Evolutionary conservation across 225 moss, liverwort and hornwort genomes (phyloP).

Genomic region (Bryum argenteum): DNA sequence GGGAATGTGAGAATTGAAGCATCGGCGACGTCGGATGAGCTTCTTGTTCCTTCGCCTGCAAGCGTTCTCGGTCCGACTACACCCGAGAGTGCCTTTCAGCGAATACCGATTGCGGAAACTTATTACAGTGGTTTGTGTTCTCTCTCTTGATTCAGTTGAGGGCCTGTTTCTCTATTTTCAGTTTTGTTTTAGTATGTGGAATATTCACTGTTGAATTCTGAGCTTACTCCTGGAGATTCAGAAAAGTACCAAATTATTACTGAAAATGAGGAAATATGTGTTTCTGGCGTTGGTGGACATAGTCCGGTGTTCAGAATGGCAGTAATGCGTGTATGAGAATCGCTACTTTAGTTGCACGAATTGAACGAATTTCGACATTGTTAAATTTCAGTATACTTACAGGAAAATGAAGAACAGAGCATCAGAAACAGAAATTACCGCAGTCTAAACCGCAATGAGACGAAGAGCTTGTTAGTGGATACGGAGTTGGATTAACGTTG

Average conservation of each 20-base stretch:
- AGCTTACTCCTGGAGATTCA: background rate
- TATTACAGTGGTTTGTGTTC: slow-evolving; percentile 25
- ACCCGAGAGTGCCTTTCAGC: slow-evolving; percentile 23
- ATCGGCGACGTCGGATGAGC: slow-evolving; percentile 4
- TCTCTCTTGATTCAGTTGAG: slow-evolving; percentile 1
- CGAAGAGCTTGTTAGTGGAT: background rate
- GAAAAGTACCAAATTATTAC: background rate
- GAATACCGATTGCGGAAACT: background rate
- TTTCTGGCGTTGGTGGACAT: background rate
- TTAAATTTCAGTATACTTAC: background rate
- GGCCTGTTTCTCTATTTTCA: background rate
- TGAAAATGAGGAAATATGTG: background rate
- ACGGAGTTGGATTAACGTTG: background rate
- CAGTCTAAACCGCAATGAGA: background rate
- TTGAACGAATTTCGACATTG: background rate
- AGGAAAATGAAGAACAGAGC: background rate
- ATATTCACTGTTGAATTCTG: background rate
- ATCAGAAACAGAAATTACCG: background rate
- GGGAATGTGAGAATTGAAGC: slow-evolving; percentile 23
- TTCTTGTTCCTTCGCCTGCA: slow-evolving; percentile 23
- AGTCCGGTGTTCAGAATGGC: background rate
- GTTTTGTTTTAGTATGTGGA: background rate
- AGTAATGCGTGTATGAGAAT: background rate
- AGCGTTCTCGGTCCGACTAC: slow-evolving; percentile 31
- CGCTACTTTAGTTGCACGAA: background rate